Evolutionary conservation across 495 filamentous ascomycete species (phyloP).

Genomic region (Aspergillus taichungensis): DNA sequence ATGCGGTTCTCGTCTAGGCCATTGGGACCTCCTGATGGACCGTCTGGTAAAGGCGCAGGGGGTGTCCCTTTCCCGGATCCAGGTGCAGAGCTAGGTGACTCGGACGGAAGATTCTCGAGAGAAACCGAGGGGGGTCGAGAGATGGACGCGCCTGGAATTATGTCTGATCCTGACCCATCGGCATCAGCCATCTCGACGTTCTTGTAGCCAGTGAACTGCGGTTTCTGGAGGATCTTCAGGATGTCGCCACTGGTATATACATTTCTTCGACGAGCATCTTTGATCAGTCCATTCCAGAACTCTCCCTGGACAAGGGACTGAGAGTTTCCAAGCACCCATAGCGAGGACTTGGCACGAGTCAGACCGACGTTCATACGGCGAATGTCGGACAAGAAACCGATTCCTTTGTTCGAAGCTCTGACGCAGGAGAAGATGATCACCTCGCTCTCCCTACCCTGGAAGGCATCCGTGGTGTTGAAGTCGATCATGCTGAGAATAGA

Average conservation of each 20-base stretch:
- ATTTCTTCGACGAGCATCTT: conserved; percentile 64
- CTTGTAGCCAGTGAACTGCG: conserved; percentile 38
- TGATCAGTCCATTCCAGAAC: conserved; percentile 79
- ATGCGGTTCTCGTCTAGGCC: conserved; percentile 34
- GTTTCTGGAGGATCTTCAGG: conserved; percentile 37
- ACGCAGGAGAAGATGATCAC: conserved; percentile 99
- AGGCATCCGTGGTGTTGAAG: conserved; percentile 98
- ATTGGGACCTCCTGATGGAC: conserved; percentile 37
- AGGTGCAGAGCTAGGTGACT: conserved; percentile 19
- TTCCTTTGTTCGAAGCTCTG: conserved; percentile 81
- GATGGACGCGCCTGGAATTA: conserved; percentile 9
- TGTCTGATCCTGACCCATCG: conserved; percentile 7
- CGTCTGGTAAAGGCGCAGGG: conserved; percentile 17
- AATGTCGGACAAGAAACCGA: conserved; percentile 96
- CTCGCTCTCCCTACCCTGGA: conserved; percentile 93
- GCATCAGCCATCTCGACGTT: conserved; percentile 43
- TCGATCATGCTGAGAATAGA: conserved; percentile 70
- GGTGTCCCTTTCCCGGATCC: conserved; percentile 20
- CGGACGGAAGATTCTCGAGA: conserved; percentile 13
- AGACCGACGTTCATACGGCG: conserved; percentile 99
- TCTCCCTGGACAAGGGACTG: conserved; percentile 74
- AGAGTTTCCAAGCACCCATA: conserved; percentile 93
- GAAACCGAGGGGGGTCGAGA: conserved; percentile 21
- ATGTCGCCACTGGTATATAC: conserved; percentile 70
- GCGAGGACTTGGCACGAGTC: conserved; percentile 87